phyloP scores from a whole-genome alignment of 2,329 filamentous ascomycete genomes.

The Aspergillus transmontanensis region DNA sequence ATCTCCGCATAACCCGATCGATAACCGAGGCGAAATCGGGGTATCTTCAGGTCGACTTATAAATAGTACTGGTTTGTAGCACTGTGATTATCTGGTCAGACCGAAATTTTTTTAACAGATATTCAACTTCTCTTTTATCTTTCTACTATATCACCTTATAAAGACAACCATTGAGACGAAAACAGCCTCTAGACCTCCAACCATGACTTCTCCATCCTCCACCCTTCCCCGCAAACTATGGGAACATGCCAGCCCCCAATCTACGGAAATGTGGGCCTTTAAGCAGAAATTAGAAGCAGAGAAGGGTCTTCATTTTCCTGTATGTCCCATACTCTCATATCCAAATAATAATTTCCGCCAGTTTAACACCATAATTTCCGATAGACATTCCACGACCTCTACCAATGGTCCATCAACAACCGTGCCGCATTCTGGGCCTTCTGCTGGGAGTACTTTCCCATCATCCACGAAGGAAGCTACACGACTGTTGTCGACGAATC shows the following conservation, averaged over 20 bases:
- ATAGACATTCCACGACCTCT: conserved; percentile 62
- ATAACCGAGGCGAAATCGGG: neutral
- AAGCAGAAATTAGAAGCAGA: conserved; percentile 66
- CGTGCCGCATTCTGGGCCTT: conserved; percentile 68
- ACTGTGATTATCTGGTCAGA: too few species aligned
- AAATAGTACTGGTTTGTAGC: neutral
- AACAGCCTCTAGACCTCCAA: neutral
- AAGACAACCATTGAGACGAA: too few species aligned
- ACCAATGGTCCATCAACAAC: conserved; percentile 67
- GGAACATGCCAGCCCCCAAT: conserved; percentile 65
- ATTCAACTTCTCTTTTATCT: too few species aligned
- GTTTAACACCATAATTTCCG: neutral
- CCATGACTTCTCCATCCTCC: conserved; percentile 18
- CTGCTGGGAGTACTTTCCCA: conserved; percentile 60
- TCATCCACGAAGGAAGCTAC: conserved; percentile 66
- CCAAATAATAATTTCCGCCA: rapidly evolving
- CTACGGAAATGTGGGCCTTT: conserved; percentile 67
- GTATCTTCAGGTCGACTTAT: neutral
- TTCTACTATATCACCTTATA: too few species aligned
- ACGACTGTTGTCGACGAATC: conserved; percentile 67
- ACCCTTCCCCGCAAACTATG: conserved; percentile 63
- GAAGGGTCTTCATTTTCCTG: conserved; percentile 60
- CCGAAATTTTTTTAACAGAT: neutral
- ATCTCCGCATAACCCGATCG: neutral
- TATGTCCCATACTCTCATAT: conserved; percentile 29